Conservation (phyloP, 768 basidiomycete species). For the Tephrocybe sp. region DNA sequence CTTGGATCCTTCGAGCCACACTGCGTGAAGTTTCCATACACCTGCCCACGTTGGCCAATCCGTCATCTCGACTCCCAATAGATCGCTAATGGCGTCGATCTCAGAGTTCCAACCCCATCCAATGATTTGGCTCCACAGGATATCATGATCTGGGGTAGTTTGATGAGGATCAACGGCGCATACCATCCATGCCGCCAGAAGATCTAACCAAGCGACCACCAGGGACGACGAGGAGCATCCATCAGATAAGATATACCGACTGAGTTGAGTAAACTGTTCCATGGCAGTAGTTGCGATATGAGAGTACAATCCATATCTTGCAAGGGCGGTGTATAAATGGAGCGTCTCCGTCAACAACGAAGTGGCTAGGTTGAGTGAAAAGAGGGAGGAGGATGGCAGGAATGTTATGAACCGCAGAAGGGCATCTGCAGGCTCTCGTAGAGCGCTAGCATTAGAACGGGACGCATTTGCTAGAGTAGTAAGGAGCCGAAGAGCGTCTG, state of each 20-base stretch:
- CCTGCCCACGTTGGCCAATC: conserved; percentile 44
- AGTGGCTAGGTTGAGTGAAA: conserved; percentile 40
- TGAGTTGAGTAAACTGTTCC: conserved; percentile 52
- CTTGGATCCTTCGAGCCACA: conserved; percentile 75
- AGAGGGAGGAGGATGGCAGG: conserved; percentile 43
- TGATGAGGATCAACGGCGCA: conserved; percentile 91
- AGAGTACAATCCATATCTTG: conserved; percentile 75
- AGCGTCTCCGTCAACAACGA: conserved; percentile 57
- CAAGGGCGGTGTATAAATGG: conserved; percentile 60
- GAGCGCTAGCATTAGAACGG: conserved; percentile 57
- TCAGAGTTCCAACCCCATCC: conserved; percentile 75
- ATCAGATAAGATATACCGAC: conserved; percentile 40
- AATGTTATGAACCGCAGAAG: conserved; percentile 70
- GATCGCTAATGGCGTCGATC: conserved; percentile 36
- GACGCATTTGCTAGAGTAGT: conserved; percentile 59
- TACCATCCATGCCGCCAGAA: conserved; percentile 70
- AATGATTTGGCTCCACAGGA: conserved; percentile 86
- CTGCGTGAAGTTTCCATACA: conserved; percentile 51
- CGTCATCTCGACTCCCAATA: conserved; percentile 27
- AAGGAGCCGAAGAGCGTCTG: conserved; percentile 57
- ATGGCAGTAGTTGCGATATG: conserved; percentile 64
- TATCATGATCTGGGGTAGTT: conserved; percentile 82
- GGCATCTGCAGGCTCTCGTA: conserved; percentile 57
- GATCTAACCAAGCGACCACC: conserved; percentile 48
- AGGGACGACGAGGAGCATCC: conserved; percentile 33